These are phyloP conservation scores for Arachnomyces sp. DNA, from an alignment of 2,329 filamentous ascomycete species.

Conservation along the genomic window DNA sequence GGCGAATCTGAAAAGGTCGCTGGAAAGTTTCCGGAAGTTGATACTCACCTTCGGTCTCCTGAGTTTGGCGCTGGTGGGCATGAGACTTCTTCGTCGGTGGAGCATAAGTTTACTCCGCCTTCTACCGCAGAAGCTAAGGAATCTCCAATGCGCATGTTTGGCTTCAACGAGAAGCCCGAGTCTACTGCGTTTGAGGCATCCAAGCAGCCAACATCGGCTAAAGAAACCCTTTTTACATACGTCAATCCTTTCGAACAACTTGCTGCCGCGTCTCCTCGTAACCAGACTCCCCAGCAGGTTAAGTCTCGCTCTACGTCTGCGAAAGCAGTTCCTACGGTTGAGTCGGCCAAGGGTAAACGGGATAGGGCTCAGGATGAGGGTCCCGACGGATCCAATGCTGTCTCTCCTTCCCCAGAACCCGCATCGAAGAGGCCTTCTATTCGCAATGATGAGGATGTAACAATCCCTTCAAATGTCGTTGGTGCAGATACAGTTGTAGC, in stretches of 20 bases:
- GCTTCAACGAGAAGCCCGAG: constrained; percentile 18
- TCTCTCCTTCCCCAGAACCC: no score
- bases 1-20: constrained; percentile 17
- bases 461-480: constrained; percentile 4
- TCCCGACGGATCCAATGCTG: constrained; percentile 8
- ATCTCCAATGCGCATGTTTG: constrained; percentile 26
- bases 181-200: constrained; percentile 32
- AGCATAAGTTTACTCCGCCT: constrained; percentile 11
- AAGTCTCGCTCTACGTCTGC: constrained; percentile 28
- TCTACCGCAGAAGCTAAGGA: constrained; percentile 21
- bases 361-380: constrained; percentile 10
- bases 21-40: constrained; percentile 35
- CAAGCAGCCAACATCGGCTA: constrained; percentile 26
- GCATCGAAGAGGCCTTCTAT: constrained; percentile 5
- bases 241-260: constrained; percentile 65
- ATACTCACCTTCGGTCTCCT: constrained; percentile 25
- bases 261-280: constrained; percentile 56
- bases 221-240: constrained; percentile 55
- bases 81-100: constrained; percentile 9
- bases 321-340: constrained; percentile 32
- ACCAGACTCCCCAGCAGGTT: constrained; percentile 43
- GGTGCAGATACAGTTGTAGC: not conserved
- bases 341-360: constrained; percentile 11
- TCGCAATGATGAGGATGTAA: constrained; percentile 5
- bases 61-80: constrained; percentile 17